Conservation (phyloP, 495 filamentous ascomycete genomes). For the Tuber microsphaerosporum region DNA sequence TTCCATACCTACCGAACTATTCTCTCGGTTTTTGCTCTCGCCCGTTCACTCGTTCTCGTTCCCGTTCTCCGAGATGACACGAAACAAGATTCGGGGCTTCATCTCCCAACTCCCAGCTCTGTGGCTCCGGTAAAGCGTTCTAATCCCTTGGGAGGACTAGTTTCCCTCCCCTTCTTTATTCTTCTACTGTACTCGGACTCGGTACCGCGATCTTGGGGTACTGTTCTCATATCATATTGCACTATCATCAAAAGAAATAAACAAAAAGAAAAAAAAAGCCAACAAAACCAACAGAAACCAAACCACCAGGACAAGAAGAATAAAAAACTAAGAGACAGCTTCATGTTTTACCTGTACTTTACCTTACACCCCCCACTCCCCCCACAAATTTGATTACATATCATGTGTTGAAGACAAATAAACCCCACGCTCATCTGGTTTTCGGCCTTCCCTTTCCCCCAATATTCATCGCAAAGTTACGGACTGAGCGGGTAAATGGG, state of each 20-base stretch:
- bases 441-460: background rate
- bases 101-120: background rate
- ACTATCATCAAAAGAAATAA: background rate
- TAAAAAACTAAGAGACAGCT: background rate
- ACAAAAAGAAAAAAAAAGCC: background rate
- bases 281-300: conserved; percentile 4
- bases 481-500: background rate
- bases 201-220: background rate
- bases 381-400: background rate
- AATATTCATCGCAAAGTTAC: background rate
- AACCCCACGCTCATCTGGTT: background rate
- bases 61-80: background rate
- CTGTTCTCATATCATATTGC: background rate
- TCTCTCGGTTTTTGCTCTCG: background rate
- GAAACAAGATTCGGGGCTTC: background rate
- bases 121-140: background rate
- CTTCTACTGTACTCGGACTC: background rate
- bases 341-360: background rate
- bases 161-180: background rate
- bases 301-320: background rate
- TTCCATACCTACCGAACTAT: background rate
- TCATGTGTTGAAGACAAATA: background rate
- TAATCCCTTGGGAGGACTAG: background rate
- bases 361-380: background rate
- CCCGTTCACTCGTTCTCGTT: background rate